Evolutionary conservation across 2,329 filamentous ascomycete genomes (phyloP), one percentile per base, ranked within the genome.

Genomic region (Colletotrichum salicis): DNA sequence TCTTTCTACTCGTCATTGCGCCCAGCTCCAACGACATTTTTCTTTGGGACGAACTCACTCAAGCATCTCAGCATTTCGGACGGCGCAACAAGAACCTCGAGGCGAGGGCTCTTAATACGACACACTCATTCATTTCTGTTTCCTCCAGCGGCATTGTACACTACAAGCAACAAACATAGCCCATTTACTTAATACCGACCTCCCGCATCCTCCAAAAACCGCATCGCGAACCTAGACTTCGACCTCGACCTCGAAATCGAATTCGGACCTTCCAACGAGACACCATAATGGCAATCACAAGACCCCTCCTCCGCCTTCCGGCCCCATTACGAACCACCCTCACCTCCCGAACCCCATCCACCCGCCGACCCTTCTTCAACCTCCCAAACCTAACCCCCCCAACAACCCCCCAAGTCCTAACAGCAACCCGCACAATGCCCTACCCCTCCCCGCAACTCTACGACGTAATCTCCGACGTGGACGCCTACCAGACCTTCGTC

Each of bases 401-500:
- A 76, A 79, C 13, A 72, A 74, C 72, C 73, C 76, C 76, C 69
- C 93, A 95, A 79, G 89, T 85, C 74, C 87, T 98, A 69, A 90
- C 88, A 63, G 95, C 94, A 12, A 87, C 88, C 24, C 93, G 94
- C 73, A 92, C 88, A 4, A 91, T 98, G 15, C 93, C 93, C 15
- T 97, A 97, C 85, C 84, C 91, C 0, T 85, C 90, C 37, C 78
- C 82, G 5, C 86, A 90, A 1, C 91, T 99, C 76, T 99, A 96
- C 89, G 86, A 87, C 75, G 88, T 98, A 66, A 95, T 99, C 81
- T 91, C 95, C 83, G 94, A 98, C 82, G 91, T 99, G 75, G 90
- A 94, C 81, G 90, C 90, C 74, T 99, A 99, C 88, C 86, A 88
- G 48, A 81, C 86, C 75, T 99, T 98, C 86, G 90, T 99, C n/a